Base-by-base conservation (phyloP, 2,329 filamentous ascomycete genomes). In the Raffaelea arxii region DNA sequence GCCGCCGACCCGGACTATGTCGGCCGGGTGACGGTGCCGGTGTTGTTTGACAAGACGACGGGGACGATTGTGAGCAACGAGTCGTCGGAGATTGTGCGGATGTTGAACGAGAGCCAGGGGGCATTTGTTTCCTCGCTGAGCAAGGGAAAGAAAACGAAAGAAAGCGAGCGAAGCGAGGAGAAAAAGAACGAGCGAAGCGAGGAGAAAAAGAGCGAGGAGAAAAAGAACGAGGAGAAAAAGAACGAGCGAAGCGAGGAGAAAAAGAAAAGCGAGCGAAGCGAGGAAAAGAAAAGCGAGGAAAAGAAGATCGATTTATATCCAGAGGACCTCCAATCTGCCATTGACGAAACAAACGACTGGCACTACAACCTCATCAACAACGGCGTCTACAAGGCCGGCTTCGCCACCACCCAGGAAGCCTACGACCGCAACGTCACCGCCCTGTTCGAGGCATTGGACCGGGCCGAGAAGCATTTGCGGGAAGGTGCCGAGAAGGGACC, bases 81-180 rank as follows among this genome's bases (percentile, higher is more conserved):
- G 74, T 88, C 84, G 64, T 82, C 82, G 54, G 90, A 96, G 68
- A 95, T 96, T 61, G 81, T 95, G 62, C 82, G 90, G 60, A 94
- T 95, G 86, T 71, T 96, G 51, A 86, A 86, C 60, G 75, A 74
- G 37, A 86, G 80, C 62, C 97, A 97, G 60, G n/a, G n/a, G n/a
- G n/a, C n/a, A n/a, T n/a, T n/a, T n/a, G n/a, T n/a, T n/a, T n/a
- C n/a, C n/a, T n/a, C n/a, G n/a, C n/a, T n/a, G n/a, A n/a, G n/a
- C n/a, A n/a, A n/a, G n/a, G n/a, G n/a, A n/a, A n/a, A n/a, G n/a
- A n/a, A n/a, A n/a, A n/a, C n/a, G n/a, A n/a, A n/a, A n/a, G n/a
- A n/a, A n/a, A n/a, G n/a, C n/a, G n/a, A n/a, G n/a, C n/a, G n/a
- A n/a, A n/a, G n/a, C n/a, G n/a, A n/a, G n/a, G n/a, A n/a, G n/a